A percentile compares a stretch with the other conserved stretches of the same genome.
These are phyloP conservation scores for Artemisia argyi DNA, from an alignment of 129 eudicot genomes.

Conservation along the genomic window DNA sequence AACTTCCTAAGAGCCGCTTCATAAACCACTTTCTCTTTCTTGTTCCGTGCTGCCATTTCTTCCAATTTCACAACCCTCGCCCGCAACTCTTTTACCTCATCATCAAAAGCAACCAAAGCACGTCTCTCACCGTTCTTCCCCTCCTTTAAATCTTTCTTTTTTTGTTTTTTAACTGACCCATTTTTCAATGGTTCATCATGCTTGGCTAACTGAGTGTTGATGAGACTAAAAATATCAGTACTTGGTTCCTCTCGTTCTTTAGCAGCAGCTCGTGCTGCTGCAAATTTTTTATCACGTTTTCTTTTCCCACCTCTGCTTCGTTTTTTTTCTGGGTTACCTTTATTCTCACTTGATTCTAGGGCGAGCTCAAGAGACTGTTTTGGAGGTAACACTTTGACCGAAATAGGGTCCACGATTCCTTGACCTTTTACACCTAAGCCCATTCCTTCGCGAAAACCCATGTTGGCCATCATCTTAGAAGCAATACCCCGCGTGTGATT, in stretches of 20 bases:
- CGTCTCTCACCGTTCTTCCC: constrained; percentile 69
- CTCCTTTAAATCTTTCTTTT: constrained; percentile 28
- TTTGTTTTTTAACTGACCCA: constrained; percentile 41
- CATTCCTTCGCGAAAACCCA: constrained; percentile 98
- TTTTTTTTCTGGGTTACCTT: constrained; percentile 42
- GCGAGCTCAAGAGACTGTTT: constrained; percentile 88
- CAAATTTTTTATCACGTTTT: constrained; percentile 81
- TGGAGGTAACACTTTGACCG: constrained; percentile 74
- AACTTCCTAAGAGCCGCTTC: constrained; percentile 87
- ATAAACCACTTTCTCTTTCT: constrained; percentile 76
- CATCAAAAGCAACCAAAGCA: constrained; percentile 77
- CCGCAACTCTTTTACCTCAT: constrained; percentile 75
- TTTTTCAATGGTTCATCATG: constrained; percentile 45
- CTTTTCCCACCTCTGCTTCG: constrained; percentile 92
- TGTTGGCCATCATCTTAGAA: constrained; percentile 96
- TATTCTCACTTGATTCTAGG: constrained; percentile 24
- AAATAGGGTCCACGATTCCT: constrained; percentile 74
- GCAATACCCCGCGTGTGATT: constrained; percentile 97
- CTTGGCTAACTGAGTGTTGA: constrained; percentile 72
- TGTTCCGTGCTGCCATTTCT: constrained; percentile 84
- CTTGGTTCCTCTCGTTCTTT: constrained; percentile 59
- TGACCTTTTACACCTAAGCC: constrained; percentile 88
- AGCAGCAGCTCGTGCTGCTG: constrained; percentile 70
- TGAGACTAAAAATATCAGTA: constrained; percentile 73
- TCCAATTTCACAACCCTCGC: constrained; percentile 57